Evolutionary conservation across 345 rosid genomes (phyloP).

Genomic region (Linum lewisii): DNA sequence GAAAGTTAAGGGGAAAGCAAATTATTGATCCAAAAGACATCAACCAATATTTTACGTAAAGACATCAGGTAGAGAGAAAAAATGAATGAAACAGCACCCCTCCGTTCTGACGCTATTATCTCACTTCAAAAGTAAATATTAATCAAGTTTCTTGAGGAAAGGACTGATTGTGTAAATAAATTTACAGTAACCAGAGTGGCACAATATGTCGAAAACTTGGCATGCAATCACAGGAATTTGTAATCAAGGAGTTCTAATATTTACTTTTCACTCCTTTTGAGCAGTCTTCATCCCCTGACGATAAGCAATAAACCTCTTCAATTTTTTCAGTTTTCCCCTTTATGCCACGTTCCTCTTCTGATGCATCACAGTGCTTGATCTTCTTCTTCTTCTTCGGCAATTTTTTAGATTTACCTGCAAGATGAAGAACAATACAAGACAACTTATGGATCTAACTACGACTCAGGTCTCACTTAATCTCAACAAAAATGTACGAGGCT

Average conservation of each 20-base stretch:
- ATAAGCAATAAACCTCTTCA: not conserved
- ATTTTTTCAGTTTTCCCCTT: not conserved
- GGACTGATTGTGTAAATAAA: too few species aligned
- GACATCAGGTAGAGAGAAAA: too few species aligned
- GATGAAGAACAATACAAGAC: not conserved
- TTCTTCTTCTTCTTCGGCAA: not conserved
- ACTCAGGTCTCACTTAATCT: not conserved
- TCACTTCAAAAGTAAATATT: too few species aligned
- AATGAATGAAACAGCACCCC: too few species aligned
- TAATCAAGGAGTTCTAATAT: not conserved
- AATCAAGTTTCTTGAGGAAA: too few species aligned
- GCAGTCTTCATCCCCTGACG: constrained; percentile 4
- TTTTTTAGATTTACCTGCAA: not conserved
- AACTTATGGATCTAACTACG: not conserved
- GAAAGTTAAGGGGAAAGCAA: constrained; percentile 14
- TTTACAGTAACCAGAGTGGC: too few species aligned
- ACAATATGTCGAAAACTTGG: not conserved
- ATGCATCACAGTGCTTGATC: not conserved
- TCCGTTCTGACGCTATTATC: too few species aligned
- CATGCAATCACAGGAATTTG: not conserved
- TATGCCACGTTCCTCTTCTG: not conserved
- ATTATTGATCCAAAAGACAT: constrained; percentile 1
- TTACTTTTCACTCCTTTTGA: constrained; percentile 5
- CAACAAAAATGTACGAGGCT: not conserved
- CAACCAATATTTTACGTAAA: not conserved